Conservation (phyloP, 805 yeast species). For the Kregervanrija delftensis region DNA sequence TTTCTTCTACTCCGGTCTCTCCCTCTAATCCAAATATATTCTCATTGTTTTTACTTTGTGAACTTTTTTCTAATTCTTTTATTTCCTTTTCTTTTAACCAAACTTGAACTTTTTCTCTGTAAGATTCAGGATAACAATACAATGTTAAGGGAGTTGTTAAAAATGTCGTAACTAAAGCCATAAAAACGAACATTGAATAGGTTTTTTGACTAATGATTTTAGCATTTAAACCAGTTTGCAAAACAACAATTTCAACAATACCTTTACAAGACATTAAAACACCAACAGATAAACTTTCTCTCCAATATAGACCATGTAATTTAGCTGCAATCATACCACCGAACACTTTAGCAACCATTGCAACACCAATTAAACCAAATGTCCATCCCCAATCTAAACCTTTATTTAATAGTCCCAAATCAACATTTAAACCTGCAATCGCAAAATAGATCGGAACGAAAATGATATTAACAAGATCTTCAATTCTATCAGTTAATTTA, state of each 20-base stretch:
- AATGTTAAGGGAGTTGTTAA: constrained; percentile 72
- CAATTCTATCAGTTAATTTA: constrained; percentile 64
- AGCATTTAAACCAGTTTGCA: constrained; percentile 67
- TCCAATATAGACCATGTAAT: constrained; percentile 55
- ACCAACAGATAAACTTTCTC: constrained; percentile 73
- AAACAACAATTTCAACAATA: constrained; percentile 76
- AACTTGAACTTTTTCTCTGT: constrained; percentile 44
- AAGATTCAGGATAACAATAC: constrained; percentile 52
- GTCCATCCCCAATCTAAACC: constrained; percentile 79
- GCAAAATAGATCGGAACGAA: constrained; percentile 77
- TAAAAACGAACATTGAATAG: constrained; percentile 74
- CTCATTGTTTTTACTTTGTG: not conserved
- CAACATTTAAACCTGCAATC: constrained; percentile 66
- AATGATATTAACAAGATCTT: constrained; percentile 66
- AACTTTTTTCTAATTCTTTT: constrained; percentile 8
- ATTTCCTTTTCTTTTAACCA: constrained; percentile 15
- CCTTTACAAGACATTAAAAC: constrained; percentile 85
- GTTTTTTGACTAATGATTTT: constrained; percentile 57
- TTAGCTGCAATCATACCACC: constrained; percentile 67
- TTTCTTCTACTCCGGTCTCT: not conserved
- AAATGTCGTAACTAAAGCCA: constrained; percentile 76
- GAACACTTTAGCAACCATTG: constrained; percentile 57
- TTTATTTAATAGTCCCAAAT: constrained; percentile 52
- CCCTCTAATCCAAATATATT: constrained; percentile 7
- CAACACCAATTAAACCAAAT: constrained; percentile 58